Base-by-base conservation (phyloP, 345 rosid genomes). In the Aegle marmelos region DNA sequence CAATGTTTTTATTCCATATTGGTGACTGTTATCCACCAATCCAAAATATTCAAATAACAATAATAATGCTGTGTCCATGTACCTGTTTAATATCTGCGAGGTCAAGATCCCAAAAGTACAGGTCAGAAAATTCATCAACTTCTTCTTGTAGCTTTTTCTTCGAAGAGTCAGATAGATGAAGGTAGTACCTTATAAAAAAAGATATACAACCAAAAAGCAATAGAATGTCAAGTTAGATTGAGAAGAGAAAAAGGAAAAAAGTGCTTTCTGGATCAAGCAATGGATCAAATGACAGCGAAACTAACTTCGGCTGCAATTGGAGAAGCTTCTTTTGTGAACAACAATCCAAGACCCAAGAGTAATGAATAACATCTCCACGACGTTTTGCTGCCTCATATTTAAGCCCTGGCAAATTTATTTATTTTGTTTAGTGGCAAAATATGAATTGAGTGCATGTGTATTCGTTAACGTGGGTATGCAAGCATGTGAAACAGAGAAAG, bases 331-430 rank as follows among this genome's bases (percentile, higher is more conserved):
- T 91, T 74, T 85, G 90, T 45, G 92, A 88, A 85, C 97, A 91
- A 79, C 95, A 94, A 82, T 91, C 98, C 78, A 92, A 70, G 76
- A 92, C 74, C 99, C 99, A 96, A 77, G 99, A 90, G 79, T 81
- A 88, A 84, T 94, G 91, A 83, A 96, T 90, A 70, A 96, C 79
- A 85, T 96, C 99, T 76, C 93, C 87, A 45, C 78, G 89, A 78
- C 82, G 90, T 83, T 91, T 94, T 83, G 98, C 97, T 68, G 91
- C 99, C 81, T 92, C 90, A 84, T 86, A 95, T 84, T 93, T 95
- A 74, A 93, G 75, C 74, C 99, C 99, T 95, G 92, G 81, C 58
- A 81, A 78, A 76, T 61, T 37, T 19, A 61, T 74, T 75, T 33
- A 53, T 59, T 54, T 56, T 37, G 66, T 30, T 45, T 61, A 67